A percentile compares a stretch with the other conserved stretches of the same genome.
phyloP scores from a whole-genome alignment of 345 rosid genomes.

The Gossypium bickii region DNA sequence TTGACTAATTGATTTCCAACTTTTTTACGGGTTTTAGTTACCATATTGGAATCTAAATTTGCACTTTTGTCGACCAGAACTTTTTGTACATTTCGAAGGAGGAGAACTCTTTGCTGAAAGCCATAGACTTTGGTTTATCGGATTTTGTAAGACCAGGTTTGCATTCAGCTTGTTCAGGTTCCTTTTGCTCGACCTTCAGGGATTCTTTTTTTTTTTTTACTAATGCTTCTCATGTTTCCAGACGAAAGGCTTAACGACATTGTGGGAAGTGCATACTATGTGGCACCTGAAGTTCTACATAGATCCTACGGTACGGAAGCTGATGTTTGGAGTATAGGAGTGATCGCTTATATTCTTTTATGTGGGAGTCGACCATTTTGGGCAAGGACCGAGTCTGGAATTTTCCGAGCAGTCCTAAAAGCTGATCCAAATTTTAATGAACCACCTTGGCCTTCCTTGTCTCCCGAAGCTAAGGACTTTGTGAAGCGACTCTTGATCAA shows the following conservation, averaged over 20 bases:
- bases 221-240: constrained; percentile 29
- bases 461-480: constrained; percentile 84
- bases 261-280: constrained; percentile 95
- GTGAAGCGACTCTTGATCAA: constrained; percentile 71
- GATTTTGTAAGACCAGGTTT: constrained; percentile 97
- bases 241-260: constrained; percentile 94
- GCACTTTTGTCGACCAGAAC: constrained; percentile 56
- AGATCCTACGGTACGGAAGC: constrained; percentile 91
- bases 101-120: constrained; percentile 76
- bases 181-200: constrained; percentile 9
- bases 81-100: constrained; percentile 80
- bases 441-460: constrained; percentile 85
- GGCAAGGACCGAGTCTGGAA: constrained; percentile 96
- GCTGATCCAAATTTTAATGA: constrained; percentile 86
- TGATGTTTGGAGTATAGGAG: constrained; percentile 97
- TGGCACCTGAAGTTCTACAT: constrained; percentile 96
- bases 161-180: constrained; percentile 16
- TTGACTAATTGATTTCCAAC: not conserved
- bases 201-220: not conserved
- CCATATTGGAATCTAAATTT: constrained; percentile 18
- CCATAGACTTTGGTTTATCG: constrained; percentile 91
- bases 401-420: constrained; percentile 81
- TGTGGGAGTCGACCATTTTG: constrained; percentile 99
- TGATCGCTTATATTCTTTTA: constrained; percentile 83
- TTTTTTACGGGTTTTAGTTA: not conserved